Conservation (phyloP, 768 basidiomycete species). For the Daedalea quercina region DNA sequence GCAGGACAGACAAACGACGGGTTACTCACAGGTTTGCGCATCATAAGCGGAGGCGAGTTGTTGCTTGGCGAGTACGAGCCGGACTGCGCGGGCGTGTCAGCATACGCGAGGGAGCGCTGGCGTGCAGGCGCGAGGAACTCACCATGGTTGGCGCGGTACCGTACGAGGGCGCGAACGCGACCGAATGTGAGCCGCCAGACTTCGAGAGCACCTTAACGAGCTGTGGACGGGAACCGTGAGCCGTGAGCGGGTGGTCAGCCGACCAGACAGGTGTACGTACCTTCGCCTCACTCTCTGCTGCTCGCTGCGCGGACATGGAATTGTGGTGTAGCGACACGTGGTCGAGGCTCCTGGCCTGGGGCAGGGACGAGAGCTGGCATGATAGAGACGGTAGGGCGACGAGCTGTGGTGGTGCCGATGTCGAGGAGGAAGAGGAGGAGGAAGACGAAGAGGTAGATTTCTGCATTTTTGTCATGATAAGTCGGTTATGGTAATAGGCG, state of each 20-base stretch:
- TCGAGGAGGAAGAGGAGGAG: conserved; percentile 31
- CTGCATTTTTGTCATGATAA: conserved; percentile 12
- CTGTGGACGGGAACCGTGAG: conserved; percentile 27
- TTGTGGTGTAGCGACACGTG: conserved; percentile 59
- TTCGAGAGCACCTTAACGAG: conserved; percentile 60
- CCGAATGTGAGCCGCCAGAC: conserved; percentile 27
- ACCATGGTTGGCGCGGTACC: conserved; percentile 11
- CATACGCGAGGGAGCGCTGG: too few relatives aligned
- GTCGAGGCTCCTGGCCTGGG: conserved; percentile 65
- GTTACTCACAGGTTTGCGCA: conserved; percentile 27
- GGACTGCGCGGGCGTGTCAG: conserved; percentile 3
- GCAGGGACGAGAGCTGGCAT: conserved; percentile 58
- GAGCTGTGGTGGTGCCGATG: conserved; percentile 45
- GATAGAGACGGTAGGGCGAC: conserved; percentile 72
- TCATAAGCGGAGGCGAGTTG: conserved; percentile 26
- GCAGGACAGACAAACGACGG: not conserved
- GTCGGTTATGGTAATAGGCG: conserved; percentile 6
- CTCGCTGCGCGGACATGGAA: conserved; percentile 55
- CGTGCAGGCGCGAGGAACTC: conserved; percentile 12
- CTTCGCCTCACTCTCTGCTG: conserved; percentile 73
- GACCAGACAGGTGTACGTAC: conserved; percentile 30
- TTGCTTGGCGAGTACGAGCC: conserved; percentile 17
- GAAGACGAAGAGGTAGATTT: conserved; percentile 20
- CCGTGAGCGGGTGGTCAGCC: too few relatives aligned
- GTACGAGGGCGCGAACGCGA: conserved; percentile 14